Evolutionary conservation across 805 yeast genomes (phyloP).

Genomic region (Candida suzukii): DNA sequence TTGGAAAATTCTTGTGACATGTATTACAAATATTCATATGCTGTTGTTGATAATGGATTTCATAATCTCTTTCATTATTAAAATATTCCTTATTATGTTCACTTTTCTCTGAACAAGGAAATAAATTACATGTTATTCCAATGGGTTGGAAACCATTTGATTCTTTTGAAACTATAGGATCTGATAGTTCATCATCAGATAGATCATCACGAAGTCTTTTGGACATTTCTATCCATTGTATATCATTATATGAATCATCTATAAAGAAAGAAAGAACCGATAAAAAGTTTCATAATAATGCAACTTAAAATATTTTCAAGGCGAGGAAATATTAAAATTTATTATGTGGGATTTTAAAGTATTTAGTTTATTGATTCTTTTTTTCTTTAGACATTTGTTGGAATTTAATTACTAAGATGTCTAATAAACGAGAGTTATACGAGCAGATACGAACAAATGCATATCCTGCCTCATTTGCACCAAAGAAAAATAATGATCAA

Average conservation of each 20-base stretch:
- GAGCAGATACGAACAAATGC: not conserved
- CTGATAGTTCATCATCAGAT: not conserved
- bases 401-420: not conserved
- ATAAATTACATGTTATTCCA: slow-evolving; percentile 13
- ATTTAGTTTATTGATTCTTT: no score
- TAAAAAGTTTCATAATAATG: no score
- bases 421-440: not conserved
- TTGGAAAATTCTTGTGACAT: slow-evolving; percentile 37
- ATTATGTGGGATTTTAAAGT: no score
- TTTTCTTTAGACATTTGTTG: no score
- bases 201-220: not conserved
- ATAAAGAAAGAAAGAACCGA: no score
- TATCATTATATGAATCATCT: not conserved
- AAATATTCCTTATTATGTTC: slow-evolving; percentile 4
- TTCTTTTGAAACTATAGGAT: no score
- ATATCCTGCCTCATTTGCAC: not conserved
- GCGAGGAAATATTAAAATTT: no score
- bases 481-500: not conserved
- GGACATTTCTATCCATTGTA: not conserved
- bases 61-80: slow-evolving; percentile 6
- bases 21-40: slow-evolving; percentile 28
- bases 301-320: no score
- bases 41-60: slow-evolving; percentile 17
- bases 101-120: slow-evolving; percentile 12
- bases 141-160: not conserved